Evolutionary conservation across 495 filamentous ascomycete genomes (phyloP).

Genomic region (Hyaloscypha bicolor): DNA sequence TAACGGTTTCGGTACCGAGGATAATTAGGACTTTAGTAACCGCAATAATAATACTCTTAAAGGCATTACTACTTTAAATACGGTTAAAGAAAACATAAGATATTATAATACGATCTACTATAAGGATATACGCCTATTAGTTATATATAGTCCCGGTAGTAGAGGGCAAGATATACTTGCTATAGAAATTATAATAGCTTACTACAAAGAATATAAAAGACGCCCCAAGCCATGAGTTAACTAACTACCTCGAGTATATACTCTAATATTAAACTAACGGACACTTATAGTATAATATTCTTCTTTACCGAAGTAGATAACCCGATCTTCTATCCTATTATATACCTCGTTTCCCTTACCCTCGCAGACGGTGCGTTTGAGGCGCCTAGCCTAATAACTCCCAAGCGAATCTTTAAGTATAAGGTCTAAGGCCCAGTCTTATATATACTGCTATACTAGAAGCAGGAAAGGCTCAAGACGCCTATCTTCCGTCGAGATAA

Average conservation of each 20-base stretch:
- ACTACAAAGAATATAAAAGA: slow-evolving; percentile 34
- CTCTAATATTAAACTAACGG: slow-evolving; percentile 6
- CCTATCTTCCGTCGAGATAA: slow-evolving; percentile 33
- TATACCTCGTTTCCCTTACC: slow-evolving; percentile 25
- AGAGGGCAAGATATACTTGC: slow-evolving; percentile 24
- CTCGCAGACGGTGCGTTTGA: slow-evolving; percentile 29
- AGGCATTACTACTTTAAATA: slow-evolving; percentile 2
- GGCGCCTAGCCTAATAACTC: slow-evolving; percentile 19
- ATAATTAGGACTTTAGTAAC: too few species aligned
- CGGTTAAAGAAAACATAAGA: slow-evolving; percentile 9
- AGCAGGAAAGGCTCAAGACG: slow-evolving; percentile 34
- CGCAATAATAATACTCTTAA: too few species aligned
- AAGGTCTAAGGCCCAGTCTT: slow-evolving; percentile 30
- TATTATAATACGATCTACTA: slow-evolving; percentile 34
- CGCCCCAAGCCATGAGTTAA: slow-evolving; percentile 32
- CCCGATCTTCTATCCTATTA: slow-evolving; percentile 30
- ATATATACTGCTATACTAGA: slow-evolving; percentile 31
- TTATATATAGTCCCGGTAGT: slow-evolving; percentile 11
- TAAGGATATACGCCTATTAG: slow-evolving; percentile 28
- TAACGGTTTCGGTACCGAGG: too few species aligned
- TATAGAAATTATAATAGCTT: slow-evolving; percentile 31
- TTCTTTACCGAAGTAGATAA: slow-evolving; percentile 29
- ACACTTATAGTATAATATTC: slow-evolving; percentile 30
- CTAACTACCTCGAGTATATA: not conserved
- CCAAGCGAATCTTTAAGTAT: slow-evolving; percentile 28